Base-by-base conservation (phyloP, 2,329 filamentous ascomycete species). In the Aureobasidium leucospermi region DNA sequence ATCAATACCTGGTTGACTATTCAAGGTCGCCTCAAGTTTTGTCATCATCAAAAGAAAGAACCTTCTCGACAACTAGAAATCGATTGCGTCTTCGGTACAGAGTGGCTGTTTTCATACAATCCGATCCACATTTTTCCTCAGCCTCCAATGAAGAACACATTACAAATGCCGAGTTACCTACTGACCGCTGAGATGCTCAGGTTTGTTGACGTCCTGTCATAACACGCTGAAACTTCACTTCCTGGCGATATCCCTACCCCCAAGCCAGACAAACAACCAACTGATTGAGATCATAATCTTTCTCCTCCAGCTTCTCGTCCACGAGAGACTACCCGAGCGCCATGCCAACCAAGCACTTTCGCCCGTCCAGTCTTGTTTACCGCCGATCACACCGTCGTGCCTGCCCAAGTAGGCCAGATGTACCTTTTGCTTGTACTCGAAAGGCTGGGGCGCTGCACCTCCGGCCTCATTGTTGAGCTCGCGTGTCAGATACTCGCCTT, bases 301-400 rank as follows among this genome's bases (percentile, higher is more conserved):
- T 34, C 67, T 53, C 23, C 69, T 62, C 68, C 68, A 70, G 34
- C 65, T 68, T 38, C 67, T 58, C 7, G 67, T 66, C 68, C 68
- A 71, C 13, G 63, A 61, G 45, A 68, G 62, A 53, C 64, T 71
- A 0, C 73, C 73, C 48, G 68, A 71, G 49, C 75, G 67, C 76
- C 75, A 78, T 0, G 75, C 75, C 39, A 77, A 38, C 76, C 75
- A 78, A 3, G 76, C 76, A 23, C 67, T 65, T 8, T 69, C 61
- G 0, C 75, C 75, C 7, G 73, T 77, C 72, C 73, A 77, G 16
- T 74, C 68, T 6, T 69, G 63, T 28, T 68, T 66, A 3, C 75
- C 74, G 2, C 68, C 71, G 5, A 76, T 70, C 42, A 78, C 69
- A 0, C 75, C 75, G 60, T 78, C 75, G 13, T 69, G 68, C n/a